phyloP scores from a whole-genome alignment of 192 early-diverging fungal species.

The Mortierella alpina region DNA sequence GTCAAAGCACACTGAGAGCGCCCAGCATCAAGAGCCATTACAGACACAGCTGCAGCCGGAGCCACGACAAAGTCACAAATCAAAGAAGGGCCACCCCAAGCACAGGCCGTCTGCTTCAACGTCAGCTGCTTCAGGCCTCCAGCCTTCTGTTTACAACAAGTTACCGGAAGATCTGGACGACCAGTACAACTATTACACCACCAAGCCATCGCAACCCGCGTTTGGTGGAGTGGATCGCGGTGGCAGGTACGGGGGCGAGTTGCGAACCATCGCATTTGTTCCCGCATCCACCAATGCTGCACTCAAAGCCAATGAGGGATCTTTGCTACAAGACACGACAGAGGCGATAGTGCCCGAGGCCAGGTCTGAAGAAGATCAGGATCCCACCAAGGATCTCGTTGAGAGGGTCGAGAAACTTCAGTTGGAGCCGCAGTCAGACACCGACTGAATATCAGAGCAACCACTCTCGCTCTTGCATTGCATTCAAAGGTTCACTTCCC shows the following conservation, averaged over 20 bases:
- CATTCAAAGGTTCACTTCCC: too few relatives aligned
- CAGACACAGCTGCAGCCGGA: too few relatives aligned
- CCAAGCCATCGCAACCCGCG: neutral
- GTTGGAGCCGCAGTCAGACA: neutral
- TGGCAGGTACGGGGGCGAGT: neutral
- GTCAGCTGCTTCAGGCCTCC: too few relatives aligned
- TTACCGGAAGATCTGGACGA: neutral
- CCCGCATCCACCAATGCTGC: constrained; percentile 25
- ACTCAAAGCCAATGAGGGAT: constrained; percentile 1
- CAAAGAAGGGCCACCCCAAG: too few relatives aligned
- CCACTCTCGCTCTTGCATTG: too few relatives aligned
- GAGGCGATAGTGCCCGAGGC: neutral
- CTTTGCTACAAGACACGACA: neutral
- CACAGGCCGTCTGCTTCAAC: too few relatives aligned
- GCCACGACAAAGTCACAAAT: too few relatives aligned
- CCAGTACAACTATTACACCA: constrained; percentile 16
- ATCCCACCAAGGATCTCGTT: neutral
- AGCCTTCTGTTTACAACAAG: too few relatives aligned
- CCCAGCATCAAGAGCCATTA: too few relatives aligned
- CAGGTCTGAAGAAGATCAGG: neutral
- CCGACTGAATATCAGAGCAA: neutral
- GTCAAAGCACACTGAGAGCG: too few relatives aligned
- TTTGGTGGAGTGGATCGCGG: neutral
- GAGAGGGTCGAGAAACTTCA: constrained; percentile 10
- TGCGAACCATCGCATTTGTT: constrained; percentile 22